Evolutionary conservation across 2,329 filamentous ascomycete genomes (phyloP).

Genomic region (Alternaria triticimaculans): DNA sequence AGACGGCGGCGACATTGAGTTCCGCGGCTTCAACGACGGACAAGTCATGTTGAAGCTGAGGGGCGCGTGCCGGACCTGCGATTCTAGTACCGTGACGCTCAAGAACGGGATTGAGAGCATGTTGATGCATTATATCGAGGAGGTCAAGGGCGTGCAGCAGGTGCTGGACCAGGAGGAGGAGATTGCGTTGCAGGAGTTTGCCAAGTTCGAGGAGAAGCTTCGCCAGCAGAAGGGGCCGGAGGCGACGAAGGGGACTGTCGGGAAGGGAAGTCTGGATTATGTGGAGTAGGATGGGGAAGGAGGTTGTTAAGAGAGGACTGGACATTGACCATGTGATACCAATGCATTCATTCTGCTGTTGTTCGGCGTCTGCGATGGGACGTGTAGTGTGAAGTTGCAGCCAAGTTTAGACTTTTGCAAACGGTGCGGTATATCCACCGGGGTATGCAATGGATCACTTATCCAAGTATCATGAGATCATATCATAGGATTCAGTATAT

Average conservation of each 20-base stretch:
- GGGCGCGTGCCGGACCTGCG: slow-evolving; percentile 93
- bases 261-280: slow-evolving; percentile 61
- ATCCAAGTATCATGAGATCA: background rate
- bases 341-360: slow-evolving; percentile 3
- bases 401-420: background rate
- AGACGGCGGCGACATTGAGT: slow-evolving; percentile 97
- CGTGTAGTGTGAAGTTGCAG: background rate
- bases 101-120: slow-evolving; percentile 99
- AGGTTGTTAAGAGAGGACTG: background rate
- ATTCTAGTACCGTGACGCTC: slow-evolving; percentile 93
- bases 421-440: background rate
- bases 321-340: background rate
- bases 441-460: background rate
- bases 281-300: slow-evolving; percentile 34
- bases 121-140: slow-evolving; percentile 92
- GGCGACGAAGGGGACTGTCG: slow-evolving; percentile 57
- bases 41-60: slow-evolving; percentile 85
- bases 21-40: slow-evolving; percentile 85
- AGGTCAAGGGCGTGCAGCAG: slow-evolving; percentile 91
- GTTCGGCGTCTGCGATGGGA: background rate
- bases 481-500: background rate
- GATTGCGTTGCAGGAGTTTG: slow-evolving; percentile 84
- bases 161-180: slow-evolving; percentile 92
- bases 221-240: slow-evolving; percentile 63
- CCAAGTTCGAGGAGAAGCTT: slow-evolving; percentile 90